Base-by-base conservation (phyloP, 805 yeast species). In the Hanseniaspora valbyensis region DNA sequence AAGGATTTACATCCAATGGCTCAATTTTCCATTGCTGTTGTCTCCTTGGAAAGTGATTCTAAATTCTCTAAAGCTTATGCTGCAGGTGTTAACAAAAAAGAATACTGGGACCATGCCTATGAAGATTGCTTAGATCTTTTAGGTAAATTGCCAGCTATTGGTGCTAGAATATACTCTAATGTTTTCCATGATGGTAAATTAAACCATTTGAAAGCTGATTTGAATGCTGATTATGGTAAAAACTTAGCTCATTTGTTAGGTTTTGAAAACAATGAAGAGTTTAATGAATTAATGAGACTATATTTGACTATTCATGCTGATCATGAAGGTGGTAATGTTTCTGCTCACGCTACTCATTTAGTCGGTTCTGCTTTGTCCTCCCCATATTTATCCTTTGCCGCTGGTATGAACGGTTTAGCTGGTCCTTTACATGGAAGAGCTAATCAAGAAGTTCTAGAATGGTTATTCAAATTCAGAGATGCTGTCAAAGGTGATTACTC, bases 361-460 rank as follows among this genome's bases (percentile, higher is more conserved):
- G 92, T 83, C 55, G 92, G 92, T 59, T 81, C 89, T 10, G 89
- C 92, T 39, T 72, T 83, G 56, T 77, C 86, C 28, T 80, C 85
- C 41, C 90, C 92, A 61, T 83, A 71, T 74, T 71, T 83, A 55
- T 80, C 89, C 37, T 71, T 80, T 53, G 81, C 92, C 52, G 89
- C 92, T 44, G 92, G 92, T 68, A 66, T 83, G 67, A 80, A 81
- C 69, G 92, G 92, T 67, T 73, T 83, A 58, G 92, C 92, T 52
- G 92, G 92, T 67, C 92, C 92, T 56, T 75, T 83, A 61, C 92
- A 83, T 67, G 92, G 92, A 56, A 80, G 86, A 69, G 92, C 92
- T 52, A 81, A 81, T 74, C 92, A 83, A 73, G 92, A 83, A 72
- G 92, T 83, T 39, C 73, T 83, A 58, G 86, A 81, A 73, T 83